Evolutionary conservation across 306 rosid species (phyloP).

Genomic region (Glycine soja): DNA sequence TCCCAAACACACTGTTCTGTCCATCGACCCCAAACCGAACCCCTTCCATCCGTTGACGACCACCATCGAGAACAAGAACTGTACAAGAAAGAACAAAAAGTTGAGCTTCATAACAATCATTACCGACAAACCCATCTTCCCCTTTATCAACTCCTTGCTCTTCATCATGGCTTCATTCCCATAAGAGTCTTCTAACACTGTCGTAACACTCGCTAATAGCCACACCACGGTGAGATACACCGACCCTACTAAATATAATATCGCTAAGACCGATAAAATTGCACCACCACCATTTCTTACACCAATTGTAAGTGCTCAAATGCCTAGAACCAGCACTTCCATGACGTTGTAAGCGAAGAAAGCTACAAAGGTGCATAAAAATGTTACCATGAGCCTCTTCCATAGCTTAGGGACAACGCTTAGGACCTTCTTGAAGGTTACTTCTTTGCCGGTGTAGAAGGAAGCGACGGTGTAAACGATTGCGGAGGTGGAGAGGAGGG

Average conservation of each 20-base stretch:
- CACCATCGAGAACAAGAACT: conserved; percentile 33
- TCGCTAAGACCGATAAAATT: background rate
- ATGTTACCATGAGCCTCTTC: conserved; percentile 61
- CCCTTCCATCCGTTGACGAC: conserved; percentile 47
- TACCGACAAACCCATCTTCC: conserved; percentile 56
- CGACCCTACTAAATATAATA: conserved; percentile 52
- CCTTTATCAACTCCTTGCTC: conserved; percentile 60
- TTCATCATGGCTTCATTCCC: conserved; percentile 69
- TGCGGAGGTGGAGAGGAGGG: conserved; percentile 62
- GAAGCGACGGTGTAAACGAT: conserved; percentile 59
- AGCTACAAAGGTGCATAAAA: conserved; percentile 50
- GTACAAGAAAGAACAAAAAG: conserved; percentile 1
- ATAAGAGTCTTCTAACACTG: conserved; percentile 62
- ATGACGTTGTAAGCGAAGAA: conserved; percentile 48
- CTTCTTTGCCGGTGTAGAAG: conserved; percentile 48
- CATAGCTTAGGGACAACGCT: conserved; percentile 59
- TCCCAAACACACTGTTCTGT: conserved; percentile 41
- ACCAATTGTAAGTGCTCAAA: background rate
- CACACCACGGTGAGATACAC: conserved; percentile 59
- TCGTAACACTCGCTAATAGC: conserved; percentile 66
- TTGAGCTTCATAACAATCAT: conserved; percentile 32
- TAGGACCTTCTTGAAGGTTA: conserved; percentile 53
- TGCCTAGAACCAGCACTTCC: background rate
- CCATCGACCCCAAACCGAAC: conserved; percentile 3
- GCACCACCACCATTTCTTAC: background rate